Base-by-base conservation (phyloP, 2,329 filamentous ascomycete genomes). In the Colletotrichum limetticola region DNA sequence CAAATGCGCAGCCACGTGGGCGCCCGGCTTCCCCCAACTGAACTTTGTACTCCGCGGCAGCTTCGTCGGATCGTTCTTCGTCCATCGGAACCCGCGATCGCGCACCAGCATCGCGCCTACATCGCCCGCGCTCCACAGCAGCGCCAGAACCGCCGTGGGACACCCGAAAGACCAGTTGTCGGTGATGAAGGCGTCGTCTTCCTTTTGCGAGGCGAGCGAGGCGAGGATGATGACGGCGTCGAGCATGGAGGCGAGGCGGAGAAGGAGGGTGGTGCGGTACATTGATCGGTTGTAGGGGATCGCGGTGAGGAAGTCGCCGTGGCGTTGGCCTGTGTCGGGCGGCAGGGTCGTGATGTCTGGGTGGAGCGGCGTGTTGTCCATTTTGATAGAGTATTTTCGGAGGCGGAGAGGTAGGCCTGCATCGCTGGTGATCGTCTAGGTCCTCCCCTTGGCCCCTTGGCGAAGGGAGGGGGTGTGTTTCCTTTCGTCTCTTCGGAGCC, bases 271-370 rank as follows among this genome's bases (percentile, higher is more conserved):
- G 11, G 58, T 59, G 52, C 71, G 72, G 63, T 68, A 71, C 57
- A 73, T 67, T 59, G 65, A 64, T 26, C 74, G 72, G 69, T 73
- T 69, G 62, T 74, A 59, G 16, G 74, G 74, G 60, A 74, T 59
- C 4, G 74, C 74, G 3, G 66, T 60, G 55, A 72, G 62, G 63
- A 75, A 74, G 66, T 65, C 56, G 69, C 74, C 74, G 49, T 71
- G 72, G 35, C 68, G 74, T 1, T 58, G 52, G 46, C 56, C 56
- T 5, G 28, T 37, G 55, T 70, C 61, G 3, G 52, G n/a, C 6
- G 68, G 37, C 11, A 72, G 58, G 35, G 71, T 62, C 11, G 53
- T 57, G 56, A 63, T 59, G 66, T 59, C 68, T 32, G 72, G 74
- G 46, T 72, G 65, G 57, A 75, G 66, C 22, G 68, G 72, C 12